These are phyloP conservation scores for Lentinula detonsa DNA, from an alignment of 768 basidiomycete genomes.

Conservation along the genomic window DNA sequence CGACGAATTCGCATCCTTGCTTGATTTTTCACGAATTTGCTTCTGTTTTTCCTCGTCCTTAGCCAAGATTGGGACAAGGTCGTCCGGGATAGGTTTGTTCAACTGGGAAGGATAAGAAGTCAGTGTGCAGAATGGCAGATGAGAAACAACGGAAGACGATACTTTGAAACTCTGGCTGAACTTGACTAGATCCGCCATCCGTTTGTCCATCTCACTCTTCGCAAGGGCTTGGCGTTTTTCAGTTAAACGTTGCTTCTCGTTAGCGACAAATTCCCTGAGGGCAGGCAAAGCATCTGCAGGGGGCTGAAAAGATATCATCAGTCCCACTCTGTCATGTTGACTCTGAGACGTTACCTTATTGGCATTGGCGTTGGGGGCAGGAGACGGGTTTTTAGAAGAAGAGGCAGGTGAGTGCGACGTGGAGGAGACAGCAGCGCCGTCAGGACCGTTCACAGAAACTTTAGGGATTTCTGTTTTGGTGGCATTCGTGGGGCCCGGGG, in stretches of 20 bases:
- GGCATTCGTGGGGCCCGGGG: conserved; percentile 22
- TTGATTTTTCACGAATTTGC: conserved; percentile 73
- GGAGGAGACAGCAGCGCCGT: conserved; percentile 46
- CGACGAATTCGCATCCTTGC: conserved; percentile 56
- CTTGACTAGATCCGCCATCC: conserved; percentile 87
- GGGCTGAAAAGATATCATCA: conserved; percentile 32
- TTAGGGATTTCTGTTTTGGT: conserved; percentile 54
- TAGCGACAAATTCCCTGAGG: conserved; percentile 90
- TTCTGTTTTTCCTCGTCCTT: conserved; percentile 92
- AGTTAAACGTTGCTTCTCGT: conserved; percentile 84
- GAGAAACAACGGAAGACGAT: conserved; percentile 11
- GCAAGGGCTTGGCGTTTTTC: conserved; percentile 86
- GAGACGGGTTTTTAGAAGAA: conserved; percentile 60
- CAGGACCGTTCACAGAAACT: conserved; percentile 74
- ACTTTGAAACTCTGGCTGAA: conserved; percentile 97
- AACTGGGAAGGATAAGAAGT: conserved; percentile 40
- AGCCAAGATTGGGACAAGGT: conserved; percentile 86
- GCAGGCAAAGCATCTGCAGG: conserved; percentile 74
- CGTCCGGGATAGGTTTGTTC: conserved; percentile 92
- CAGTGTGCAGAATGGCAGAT: neutral
- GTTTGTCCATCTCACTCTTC: conserved; percentile 93
- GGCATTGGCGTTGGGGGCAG: conserved; percentile 45
- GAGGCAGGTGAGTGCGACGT: conserved; percentile 33
- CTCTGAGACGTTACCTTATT: conserved; percentile 39
- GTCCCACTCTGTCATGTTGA: neutral